Conservation (phyloP, 2,329 filamentous ascomycete genomes). For the Pseudocercospora eumusae region DNA sequence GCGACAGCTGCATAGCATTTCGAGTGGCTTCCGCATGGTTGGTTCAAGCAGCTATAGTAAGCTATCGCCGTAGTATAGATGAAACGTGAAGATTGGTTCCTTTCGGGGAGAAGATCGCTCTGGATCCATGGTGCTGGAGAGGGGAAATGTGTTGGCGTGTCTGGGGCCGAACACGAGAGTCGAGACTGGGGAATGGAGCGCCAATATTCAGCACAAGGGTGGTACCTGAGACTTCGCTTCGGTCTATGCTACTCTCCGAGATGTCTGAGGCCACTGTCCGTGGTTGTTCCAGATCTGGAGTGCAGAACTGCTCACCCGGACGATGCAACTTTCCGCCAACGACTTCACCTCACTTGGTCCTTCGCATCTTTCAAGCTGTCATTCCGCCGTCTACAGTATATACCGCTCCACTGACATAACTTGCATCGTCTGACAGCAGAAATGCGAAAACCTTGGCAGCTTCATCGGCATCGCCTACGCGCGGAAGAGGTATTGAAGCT, state of each 20-base stretch:
- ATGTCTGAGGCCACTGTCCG: not conserved
- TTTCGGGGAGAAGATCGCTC: not conserved
- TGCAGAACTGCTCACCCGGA: not conserved
- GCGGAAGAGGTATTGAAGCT: slow-evolving; percentile 19
- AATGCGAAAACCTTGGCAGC: slow-evolving; percentile 27
- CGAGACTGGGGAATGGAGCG: not conserved
- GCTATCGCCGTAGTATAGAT: not conserved
- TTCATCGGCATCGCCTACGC: slow-evolving; percentile 36
- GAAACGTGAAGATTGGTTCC: not conserved
- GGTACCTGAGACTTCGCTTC: slow-evolving; percentile 1
- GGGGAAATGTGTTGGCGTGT: not conserved
- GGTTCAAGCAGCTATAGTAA: too few relatives aligned
- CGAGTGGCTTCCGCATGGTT: slow-evolving; percentile 8
- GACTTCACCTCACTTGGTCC: not conserved
- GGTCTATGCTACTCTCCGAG: not conserved
- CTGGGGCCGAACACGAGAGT: not conserved
- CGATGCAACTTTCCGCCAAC: not conserved
- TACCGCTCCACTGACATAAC: slow-evolving; percentile 15
- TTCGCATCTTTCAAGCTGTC: slow-evolving; percentile 2
- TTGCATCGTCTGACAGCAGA: slow-evolving; percentile 16
- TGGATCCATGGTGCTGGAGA: not conserved
- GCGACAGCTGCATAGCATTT: slow-evolving; percentile 5
- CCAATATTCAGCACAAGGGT: not conserved
- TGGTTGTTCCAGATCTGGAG: not conserved
- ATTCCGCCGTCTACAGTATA: slow-evolving; percentile 17